Base-by-base conservation (phyloP, 1,284 basidiomycete species). In the Malassezia japonica region DNA sequence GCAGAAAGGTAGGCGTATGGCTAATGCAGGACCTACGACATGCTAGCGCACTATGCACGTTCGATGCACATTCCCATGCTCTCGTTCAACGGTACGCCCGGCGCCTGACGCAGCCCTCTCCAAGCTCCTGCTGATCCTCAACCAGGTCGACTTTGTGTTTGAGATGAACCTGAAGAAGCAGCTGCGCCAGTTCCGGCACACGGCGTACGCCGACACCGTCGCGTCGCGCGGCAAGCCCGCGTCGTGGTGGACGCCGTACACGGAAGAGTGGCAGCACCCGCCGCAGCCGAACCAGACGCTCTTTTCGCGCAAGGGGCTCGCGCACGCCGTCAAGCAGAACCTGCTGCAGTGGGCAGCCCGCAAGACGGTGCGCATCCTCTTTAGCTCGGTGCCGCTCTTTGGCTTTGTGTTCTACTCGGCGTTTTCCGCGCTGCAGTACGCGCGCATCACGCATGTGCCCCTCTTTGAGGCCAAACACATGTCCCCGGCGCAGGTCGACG, bases 201-300 rank as follows among this genome's bases (percentile, higher is more conserved):
- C 59, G 12, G 70, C 70, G 1, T 72, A 72, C 40, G 29, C 46
- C 0, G 57, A 59, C 15, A 70, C 70, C 2, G 68, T 71, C 13
- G 53, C 31, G 3, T 62, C 59, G 15, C 52, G 70, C 9, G 70
- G 70, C 8, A 71, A 72, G 43, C 39, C 53, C 0, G 50, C 61
- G 1, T 61, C 65, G 21, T 72, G 65, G 60, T 72, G 70, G 70
- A 62, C 59, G 31, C 62, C 65, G 33, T 72, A 71, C 36, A 50
- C 48, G 13, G 70, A 72, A 34, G 70, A 72, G 48, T 72, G 60
- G 46, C 31, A 46, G 21, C 61, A 69, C 15, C 70, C 69, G 3
- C 69, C 68, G 0, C 1, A 9, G 23, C 16, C 27, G 15, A 8
- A 28, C 3, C 7, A 21, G 28, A 13, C 38, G 2, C 12, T n/a